Percentiles rank a stretch among this genome's conserved stretches.
phyloP scores from a whole-genome alignment of 257 asterid genomes.

The Nyctanthes arbortristis region DNA sequence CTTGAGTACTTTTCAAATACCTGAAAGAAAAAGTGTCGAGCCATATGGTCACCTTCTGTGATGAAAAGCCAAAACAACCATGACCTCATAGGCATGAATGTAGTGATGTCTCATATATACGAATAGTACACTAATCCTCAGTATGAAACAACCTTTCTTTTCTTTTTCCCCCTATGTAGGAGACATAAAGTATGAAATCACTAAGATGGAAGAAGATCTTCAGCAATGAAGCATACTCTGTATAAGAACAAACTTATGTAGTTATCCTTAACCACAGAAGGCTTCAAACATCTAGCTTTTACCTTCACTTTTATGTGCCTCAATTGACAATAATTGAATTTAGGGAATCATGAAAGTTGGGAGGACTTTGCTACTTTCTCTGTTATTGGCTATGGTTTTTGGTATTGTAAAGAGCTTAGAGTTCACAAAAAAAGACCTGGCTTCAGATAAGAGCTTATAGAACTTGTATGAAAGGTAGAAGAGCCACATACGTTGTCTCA shows the following conservation, averaged over 20 bases:
- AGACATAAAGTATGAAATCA: constrained; percentile 14
- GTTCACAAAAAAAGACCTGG: constrained; percentile 68
- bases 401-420: constrained; percentile 55
- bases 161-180: constrained; percentile 33
- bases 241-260: neutral
- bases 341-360: constrained; percentile 30
- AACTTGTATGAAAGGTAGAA: constrained; percentile 75
- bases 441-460: constrained; percentile 77
- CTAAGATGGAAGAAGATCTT: constrained; percentile 25
- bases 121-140: constrained; percentile 33
- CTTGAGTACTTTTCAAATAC: constrained; percentile 15
- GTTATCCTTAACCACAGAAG: neutral
- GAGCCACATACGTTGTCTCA: constrained; percentile 69
- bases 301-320: too few relatives aligned
- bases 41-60: constrained; percentile 33
- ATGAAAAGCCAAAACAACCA: constrained; percentile 26
- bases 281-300: neutral
- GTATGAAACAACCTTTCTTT: constrained; percentile 28
- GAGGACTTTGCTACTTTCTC: constrained; percentile 35
- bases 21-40: constrained; percentile 28
- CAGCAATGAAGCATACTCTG: constrained; percentile 10
- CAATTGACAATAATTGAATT: too few relatives aligned
- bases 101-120: constrained; percentile 39
- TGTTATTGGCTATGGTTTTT: constrained; percentile 37
- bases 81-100: constrained; percentile 28